phyloP scores from a whole-genome alignment of 2,329 filamentous ascomycete species.

The Pestalotiopsis sp. region DNA sequence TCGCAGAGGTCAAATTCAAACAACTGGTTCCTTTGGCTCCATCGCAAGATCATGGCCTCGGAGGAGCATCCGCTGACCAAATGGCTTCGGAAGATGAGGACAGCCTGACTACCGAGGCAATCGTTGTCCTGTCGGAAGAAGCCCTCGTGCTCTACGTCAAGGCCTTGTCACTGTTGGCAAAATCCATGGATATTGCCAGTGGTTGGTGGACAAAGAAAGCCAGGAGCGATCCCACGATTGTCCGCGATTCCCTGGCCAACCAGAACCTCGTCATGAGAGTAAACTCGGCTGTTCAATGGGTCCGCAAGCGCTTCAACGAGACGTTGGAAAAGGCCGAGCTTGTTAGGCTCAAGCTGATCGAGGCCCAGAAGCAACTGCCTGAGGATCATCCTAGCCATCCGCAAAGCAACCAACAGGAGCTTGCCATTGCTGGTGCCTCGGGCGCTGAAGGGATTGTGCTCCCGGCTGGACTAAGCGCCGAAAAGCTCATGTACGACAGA shows the following conservation, averaged over 20 bases:
- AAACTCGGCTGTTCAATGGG: slow-evolving; percentile 95
- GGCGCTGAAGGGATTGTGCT: slow-evolving; percentile 80
- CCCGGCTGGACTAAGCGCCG: slow-evolving; percentile 87
- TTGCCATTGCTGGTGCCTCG: slow-evolving; percentile 59
- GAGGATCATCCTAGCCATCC: slow-evolving; percentile 86
- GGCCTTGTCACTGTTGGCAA: slow-evolving; percentile 83
- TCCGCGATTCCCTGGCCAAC: slow-evolving; percentile 42
- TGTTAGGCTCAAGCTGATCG: slow-evolving; percentile 83
- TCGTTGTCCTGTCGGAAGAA: slow-evolving; percentile 88
- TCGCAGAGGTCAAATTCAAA: slow-evolving; percentile 98
- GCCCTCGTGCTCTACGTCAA: slow-evolving; percentile 96
- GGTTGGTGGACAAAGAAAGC: slow-evolving; percentile 87
- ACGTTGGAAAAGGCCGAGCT: slow-evolving; percentile 95
- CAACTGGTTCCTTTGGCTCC: slow-evolving; percentile 91
- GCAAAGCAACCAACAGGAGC: slow-evolving; percentile 69
- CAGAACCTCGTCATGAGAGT: slow-evolving; percentile 70
- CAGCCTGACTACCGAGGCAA: slow-evolving; percentile 81
- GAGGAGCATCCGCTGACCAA: slow-evolving; percentile 61
- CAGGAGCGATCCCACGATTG: slow-evolving; percentile 58
- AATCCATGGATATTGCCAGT: slow-evolving; percentile 93
- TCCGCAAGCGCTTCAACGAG: slow-evolving; percentile 92
- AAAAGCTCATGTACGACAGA: slow-evolving; percentile 97
- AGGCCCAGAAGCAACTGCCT: slow-evolving; percentile 83
- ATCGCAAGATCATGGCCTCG: slow-evolving; percentile 72
- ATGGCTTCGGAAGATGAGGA: slow-evolving; percentile 66